phyloP scores from a whole-genome alignment of 306 rosid genomes.

The Hylodesmum podocarpum region DNA sequence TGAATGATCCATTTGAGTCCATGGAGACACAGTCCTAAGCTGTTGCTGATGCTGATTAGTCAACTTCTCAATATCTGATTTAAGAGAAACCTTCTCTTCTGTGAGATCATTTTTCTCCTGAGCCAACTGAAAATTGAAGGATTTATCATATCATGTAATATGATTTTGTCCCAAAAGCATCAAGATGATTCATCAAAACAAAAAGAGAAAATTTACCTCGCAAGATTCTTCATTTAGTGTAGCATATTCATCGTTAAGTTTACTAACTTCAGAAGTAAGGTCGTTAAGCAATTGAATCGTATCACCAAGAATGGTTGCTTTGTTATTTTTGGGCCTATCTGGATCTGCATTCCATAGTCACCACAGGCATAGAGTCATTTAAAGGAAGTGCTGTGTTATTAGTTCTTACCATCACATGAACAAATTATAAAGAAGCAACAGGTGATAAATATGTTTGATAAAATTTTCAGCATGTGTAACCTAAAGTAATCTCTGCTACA shows the following conservation, averaged over 20 bases:
- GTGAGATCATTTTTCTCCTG: slow-evolving; percentile 93
- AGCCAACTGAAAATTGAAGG: slow-evolving; percentile 57
- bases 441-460: not conserved
- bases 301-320: slow-evolving; percentile 77
- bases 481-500: not conserved
- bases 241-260: slow-evolving; percentile 65
- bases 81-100: slow-evolving; percentile 90
- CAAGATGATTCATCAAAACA: not conserved
- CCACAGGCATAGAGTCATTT: slow-evolving; percentile 9
- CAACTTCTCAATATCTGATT: slow-evolving; percentile 76
- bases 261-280: slow-evolving; percentile 72
- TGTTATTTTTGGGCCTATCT: slow-evolving; percentile 89
- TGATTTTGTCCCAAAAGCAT: slow-evolving; percentile 7
- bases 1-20: slow-evolving; percentile 85
- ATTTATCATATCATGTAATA: slow-evolving; percentile 10
- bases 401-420: not conserved
- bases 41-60: slow-evolving; percentile 84
- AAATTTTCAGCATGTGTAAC: not conserved
- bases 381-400: slow-evolving; percentile 8
- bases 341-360: slow-evolving; percentile 68
- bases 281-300: slow-evolving; percentile 88
- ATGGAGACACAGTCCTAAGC: slow-evolving; percentile 74
- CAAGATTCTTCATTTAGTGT: slow-evolving; percentile 74
- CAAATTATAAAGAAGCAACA: not conserved
- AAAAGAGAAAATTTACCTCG: slow-evolving; percentile 52